Evolutionary conservation across 2,329 filamentous ascomycete genomes (phyloP).

Genomic region (Xylariaceae sp.): DNA sequence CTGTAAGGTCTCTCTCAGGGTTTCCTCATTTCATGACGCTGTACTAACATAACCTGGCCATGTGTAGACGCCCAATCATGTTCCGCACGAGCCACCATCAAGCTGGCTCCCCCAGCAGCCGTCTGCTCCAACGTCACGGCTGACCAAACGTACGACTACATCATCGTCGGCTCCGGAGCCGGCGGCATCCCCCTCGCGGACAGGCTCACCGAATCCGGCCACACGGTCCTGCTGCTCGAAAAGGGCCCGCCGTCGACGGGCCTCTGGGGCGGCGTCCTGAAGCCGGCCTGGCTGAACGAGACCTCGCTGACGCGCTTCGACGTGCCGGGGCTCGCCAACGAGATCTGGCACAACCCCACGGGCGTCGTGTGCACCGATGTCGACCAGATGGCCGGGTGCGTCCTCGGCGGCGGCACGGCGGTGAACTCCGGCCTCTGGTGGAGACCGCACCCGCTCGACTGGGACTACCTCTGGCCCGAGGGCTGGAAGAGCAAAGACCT

Average conservation of each 20-base stretch:
- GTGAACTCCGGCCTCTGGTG: slow-evolving; percentile 67
- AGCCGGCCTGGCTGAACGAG: slow-evolving; percentile 47
- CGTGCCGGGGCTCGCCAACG: slow-evolving; percentile 64
- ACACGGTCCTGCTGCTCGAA: slow-evolving; percentile 59
- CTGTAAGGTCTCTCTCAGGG: slow-evolving; percentile 9
- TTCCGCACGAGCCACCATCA: slow-evolving; percentile 18
- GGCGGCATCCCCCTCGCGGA: slow-evolving; percentile 56
- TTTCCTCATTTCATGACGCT: background rate
- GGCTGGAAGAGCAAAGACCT: slow-evolving; percentile 66
- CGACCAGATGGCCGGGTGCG: slow-evolving; percentile 68
- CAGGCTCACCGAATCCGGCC: slow-evolving; percentile 57
- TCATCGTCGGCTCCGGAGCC: slow-evolving; percentile 55
- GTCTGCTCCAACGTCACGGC: slow-evolving; percentile 22
- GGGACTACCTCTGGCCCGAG: slow-evolving; percentile 64
- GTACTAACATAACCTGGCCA: slow-evolving; percentile 10
- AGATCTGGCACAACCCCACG: slow-evolving; percentile 60
- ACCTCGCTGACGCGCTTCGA: slow-evolving; percentile 67
- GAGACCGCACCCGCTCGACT: slow-evolving; percentile 58
- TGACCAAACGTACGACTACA: slow-evolving; percentile 48
- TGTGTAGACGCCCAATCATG: slow-evolving; percentile 18
- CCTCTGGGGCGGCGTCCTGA: slow-evolving; percentile 58
- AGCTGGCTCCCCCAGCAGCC: slow-evolving; percentile 16
- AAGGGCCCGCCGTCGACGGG: slow-evolving; percentile 57
- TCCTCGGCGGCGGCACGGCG: slow-evolving; percentile 62
- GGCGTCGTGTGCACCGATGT: slow-evolving; percentile 64